phyloP scores from a whole-genome alignment of 441 rosid species.

The Hura crepitans region DNA sequence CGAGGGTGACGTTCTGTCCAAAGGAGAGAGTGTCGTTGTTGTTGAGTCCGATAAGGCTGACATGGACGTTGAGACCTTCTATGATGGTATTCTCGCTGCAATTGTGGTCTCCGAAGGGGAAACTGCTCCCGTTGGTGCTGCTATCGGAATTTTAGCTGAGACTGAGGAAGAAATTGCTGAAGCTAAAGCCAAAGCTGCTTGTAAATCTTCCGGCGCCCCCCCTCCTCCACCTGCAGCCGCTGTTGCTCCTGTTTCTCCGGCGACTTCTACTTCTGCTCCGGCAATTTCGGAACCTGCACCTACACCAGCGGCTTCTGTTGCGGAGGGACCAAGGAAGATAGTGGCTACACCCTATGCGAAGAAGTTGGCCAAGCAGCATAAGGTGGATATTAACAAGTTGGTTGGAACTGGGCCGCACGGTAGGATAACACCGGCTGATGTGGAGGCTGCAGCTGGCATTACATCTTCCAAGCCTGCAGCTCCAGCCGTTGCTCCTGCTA shows the following conservation, averaged over 20 bases:
- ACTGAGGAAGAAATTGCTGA: conserved; percentile 83
- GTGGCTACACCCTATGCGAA: conserved; percentile 82
- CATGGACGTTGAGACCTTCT: conserved; percentile 97
- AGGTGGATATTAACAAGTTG: conserved; percentile 62
- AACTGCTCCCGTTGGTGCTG: conserved; percentile 79
- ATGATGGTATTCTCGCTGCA: conserved; percentile 89
- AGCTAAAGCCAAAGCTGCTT: conserved; percentile 70
- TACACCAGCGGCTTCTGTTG: conserved; percentile 19
- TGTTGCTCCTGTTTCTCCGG: conserved; percentile 37
- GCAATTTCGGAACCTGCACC: conserved; percentile 40
- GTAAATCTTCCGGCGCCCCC: conserved; percentile 24
- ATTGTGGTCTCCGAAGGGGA: conserved; percentile 90
- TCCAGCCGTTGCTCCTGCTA: conserved; percentile 19
- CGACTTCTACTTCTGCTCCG: conserved; percentile 52
- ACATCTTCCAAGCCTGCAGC: conserved; percentile 45
- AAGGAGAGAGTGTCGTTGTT: conserved; percentile 94
- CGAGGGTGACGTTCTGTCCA: conserved; percentile 82
- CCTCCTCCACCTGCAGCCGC: conserved; percentile 5
- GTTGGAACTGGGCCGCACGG: conserved; percentile 81
- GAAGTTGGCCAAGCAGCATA: conserved; percentile 90
- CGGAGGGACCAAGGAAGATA: conserved; percentile 53
- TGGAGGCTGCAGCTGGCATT: conserved; percentile 81
- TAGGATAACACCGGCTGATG: conserved; percentile 69
- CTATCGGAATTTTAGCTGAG: conserved; percentile 84
- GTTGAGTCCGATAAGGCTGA: conserved; percentile 98